A percentile compares a stretch with the other conserved stretches of the same genome.
phyloP scores from a whole-genome alignment of 23 red algal genomes.

The Gracilariopsis chorda region DNA sequence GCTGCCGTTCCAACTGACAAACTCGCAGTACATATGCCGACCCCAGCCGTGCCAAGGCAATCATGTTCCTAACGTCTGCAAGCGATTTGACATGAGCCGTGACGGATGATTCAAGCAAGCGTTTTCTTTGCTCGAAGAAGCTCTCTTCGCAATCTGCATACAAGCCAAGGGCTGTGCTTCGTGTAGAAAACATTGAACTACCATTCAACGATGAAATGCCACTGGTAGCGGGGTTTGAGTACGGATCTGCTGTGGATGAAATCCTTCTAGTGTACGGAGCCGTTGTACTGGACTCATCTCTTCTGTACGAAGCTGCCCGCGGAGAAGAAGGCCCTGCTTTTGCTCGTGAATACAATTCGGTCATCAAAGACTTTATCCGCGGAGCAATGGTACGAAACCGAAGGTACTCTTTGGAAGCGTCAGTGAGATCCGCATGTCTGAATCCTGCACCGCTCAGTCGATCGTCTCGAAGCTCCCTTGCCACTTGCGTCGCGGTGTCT shows the following conservation, averaged over 20 bases:
- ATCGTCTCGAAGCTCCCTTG: constrained; percentile 46
- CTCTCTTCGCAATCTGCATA: constrained; percentile 78
- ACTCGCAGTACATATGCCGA: constrained; percentile 60
- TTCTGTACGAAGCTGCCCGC: neutral
- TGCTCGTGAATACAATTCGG: constrained; percentile 58
- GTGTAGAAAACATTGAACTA: constrained; percentile 48
- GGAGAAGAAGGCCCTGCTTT: neutral
- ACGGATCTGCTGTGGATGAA: constrained; percentile 22
- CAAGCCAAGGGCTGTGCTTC: constrained; percentile 46
- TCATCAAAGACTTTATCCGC: constrained; percentile 66
- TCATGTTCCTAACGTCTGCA: constrained; percentile 56
- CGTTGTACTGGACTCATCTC: neutral
- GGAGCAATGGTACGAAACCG: constrained; percentile 81
- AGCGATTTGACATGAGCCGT: constrained; percentile 58
- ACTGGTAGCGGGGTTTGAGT: constrained; percentile 32
- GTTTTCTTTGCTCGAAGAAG: constrained; percentile 63
- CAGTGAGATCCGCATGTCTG: constrained; percentile 73
- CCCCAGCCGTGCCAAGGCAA: constrained; percentile 59
- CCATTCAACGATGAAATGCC: neutral
- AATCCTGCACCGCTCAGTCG: constrained; percentile 55
- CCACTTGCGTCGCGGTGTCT: constrained; percentile 41
- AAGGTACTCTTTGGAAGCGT: constrained; percentile 72
- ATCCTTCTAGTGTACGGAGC: neutral
- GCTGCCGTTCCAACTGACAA: constrained; percentile 61
- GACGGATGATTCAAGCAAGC: constrained; percentile 58